Base-by-base conservation (phyloP, 2,329 filamentous ascomycete species). In the Diaporthe nobilis region DNA sequence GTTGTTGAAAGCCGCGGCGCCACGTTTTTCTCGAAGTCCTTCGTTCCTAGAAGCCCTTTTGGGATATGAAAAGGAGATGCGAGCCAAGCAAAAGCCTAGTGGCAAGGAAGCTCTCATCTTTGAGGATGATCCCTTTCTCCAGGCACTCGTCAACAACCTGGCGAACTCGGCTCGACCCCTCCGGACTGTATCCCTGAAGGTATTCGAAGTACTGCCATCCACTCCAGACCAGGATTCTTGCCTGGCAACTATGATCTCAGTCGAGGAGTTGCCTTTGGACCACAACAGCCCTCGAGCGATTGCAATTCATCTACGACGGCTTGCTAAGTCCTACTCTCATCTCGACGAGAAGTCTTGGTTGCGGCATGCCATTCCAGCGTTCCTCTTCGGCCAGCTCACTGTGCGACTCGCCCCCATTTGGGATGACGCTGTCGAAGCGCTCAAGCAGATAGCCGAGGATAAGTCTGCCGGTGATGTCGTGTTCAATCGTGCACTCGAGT, bases 381-480 rank as follows among this genome's bases (percentile, higher is more conserved):
- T 96, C 80, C 92, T 95, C 80, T 98, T 98, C 80, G 97, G 97
- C 67, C 90, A 98, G 84, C 89, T 98, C 76, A 97, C 96, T 0
- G 92, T 98, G 67, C 94, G 94, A 79, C 88, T 98, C 78, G 91
- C 95, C 0, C 95, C 95, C 49, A 88, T 97, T 8, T 98, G 96
- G 94, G 94, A 98, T 76, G 95, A 98, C 80, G 91, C 94, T 0
- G 91, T 93, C 70, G 90, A 92, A 73, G 92, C 94, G 0, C 85
- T 99, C 80, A 94, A 95, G 80, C 89, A 93, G 71, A 92, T 99
- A 72, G 90, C 92, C 28, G 90, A 94, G 78, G 89, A 89, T 31
- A 92, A 93, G 78, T 84, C 86, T 53, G 95, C 94, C 31, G 95
- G 98, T 81, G 92, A 93, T 44, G 86, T 90, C 25, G 88, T 98